Base-by-base conservation (phyloP, 495 filamentous ascomycete genomes). In the Cryomyces antarcticus region DNA sequence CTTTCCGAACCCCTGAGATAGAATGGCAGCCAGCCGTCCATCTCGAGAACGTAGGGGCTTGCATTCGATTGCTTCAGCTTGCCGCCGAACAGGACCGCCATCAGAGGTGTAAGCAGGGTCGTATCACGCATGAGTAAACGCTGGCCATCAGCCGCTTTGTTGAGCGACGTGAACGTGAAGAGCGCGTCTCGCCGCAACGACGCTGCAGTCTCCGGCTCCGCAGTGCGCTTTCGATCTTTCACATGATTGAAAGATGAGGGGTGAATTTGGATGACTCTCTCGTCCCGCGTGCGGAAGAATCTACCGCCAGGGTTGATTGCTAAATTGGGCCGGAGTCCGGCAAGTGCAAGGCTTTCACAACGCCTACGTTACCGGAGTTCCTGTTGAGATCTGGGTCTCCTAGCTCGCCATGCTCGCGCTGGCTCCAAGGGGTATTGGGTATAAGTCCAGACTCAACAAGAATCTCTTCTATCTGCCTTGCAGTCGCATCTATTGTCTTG, bases 21-120 rank as follows among this genome's bases (percentile, higher is more conserved):
- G 31, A 70, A 65, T 4, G 62, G 59, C 30, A 73, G 45, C 70
- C 71, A 74, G 30, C 51, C 54, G 42, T 71, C 68, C 42, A 72
- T 60, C 38, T 59, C 52, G 7, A 74, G 10, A 10, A 36, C 3
- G 17, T 24, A 1, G n/a, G 36, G 27, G 5, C 41, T 43, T 11
- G 4, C 27, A 10, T n/a, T 28, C 12, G 29, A 38, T 11, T 48
- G 55, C 12, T 58, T 53, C n/a, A 71, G 47, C 29, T 47, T 53
- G n/a, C 70, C 67, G 29, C 71, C 71, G 39, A 75, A 72, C 24
- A 75, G 54, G 33, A 54, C 50, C 1, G 68, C 61, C 29, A 56
- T 57, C 3, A 74, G 52, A 1, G 68, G 62, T 17, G 60, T 65
- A 29, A 58, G 50, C 36, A 61, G 50, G 4, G 69, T 66, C 5